A percentile compares a stretch with the other conserved stretches of the same genome.
These are phyloP conservation scores for Metarhizium humberi DNA, from an alignment of 2,329 filamentous ascomycete species.

Conservation along the genomic window DNA sequence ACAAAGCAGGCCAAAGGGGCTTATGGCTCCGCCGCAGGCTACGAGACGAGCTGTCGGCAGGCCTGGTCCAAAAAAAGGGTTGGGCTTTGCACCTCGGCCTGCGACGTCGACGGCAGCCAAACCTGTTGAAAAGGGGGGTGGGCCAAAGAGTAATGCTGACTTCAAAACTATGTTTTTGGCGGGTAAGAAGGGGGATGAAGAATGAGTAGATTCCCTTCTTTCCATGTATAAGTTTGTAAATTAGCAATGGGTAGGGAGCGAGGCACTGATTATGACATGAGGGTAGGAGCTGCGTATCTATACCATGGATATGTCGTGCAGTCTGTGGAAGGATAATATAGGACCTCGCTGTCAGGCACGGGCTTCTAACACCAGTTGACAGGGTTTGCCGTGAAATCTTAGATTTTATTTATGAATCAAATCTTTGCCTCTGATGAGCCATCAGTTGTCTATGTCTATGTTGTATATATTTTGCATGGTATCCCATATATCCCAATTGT, in stretches of 20 bases:
- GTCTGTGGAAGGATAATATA: too few species aligned
- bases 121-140: constrained; percentile 12
- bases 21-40: constrained; percentile 35
- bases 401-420: background rate
- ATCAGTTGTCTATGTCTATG: background rate
- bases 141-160: constrained; percentile 45
- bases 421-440: background rate
- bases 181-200: constrained; percentile 8
- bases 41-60: constrained; percentile 35
- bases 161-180: constrained; percentile 44
- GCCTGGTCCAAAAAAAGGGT: constrained; percentile 28
- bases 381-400: background rate
- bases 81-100: constrained; percentile 31
- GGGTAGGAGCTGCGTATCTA: background rate
- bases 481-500: background rate
- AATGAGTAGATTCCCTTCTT: background rate
- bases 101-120: background rate
- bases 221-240: background rate
- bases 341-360: too few species aligned
- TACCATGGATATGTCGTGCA: too few species aligned
- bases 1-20: constrained; percentile 8
- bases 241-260: background rate
- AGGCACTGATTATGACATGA: background rate
- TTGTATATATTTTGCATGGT: background rate
- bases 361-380: background rate